phyloP scores from a whole-genome alignment of 2,329 filamentous ascomycete genomes.

The Alternaria gansuensis region DNA sequence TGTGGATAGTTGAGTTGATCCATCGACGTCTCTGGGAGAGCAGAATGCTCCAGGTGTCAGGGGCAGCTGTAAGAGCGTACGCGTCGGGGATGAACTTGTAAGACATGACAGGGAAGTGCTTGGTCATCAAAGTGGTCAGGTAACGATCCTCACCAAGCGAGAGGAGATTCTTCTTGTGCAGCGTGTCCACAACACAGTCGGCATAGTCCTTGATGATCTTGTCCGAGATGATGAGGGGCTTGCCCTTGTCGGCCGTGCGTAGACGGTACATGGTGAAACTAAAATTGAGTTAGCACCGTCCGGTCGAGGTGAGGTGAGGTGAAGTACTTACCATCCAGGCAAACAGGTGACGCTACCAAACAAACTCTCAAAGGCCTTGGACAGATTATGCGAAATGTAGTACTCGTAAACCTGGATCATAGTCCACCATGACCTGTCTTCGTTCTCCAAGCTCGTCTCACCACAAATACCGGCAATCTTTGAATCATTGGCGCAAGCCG shows the following conservation, averaged over 20 bases:
- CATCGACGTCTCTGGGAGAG: constrained; percentile 98
- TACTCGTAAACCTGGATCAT: constrained; percentile 99
- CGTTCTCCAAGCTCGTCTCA: constrained; percentile 95
- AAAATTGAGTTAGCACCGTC: constrained; percentile 27
- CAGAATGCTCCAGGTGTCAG: constrained; percentile 91
- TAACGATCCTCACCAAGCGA: constrained; percentile 97
- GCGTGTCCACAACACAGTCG: constrained; percentile 87
- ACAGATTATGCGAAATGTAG: constrained; percentile 96
- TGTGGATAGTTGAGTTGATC: constrained; percentile 99
- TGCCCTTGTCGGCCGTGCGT: constrained; percentile 90
- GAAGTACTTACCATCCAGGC: constrained; percentile 85
- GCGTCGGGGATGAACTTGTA: constrained; percentile 97
- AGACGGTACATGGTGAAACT: constrained; percentile 99
- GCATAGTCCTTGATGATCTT: constrained; percentile 87
- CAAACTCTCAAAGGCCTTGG: constrained; percentile 96
- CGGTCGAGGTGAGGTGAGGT: neutral
- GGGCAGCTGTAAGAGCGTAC: constrained; percentile 90
- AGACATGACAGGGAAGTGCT: constrained; percentile 93
- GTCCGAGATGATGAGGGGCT: constrained; percentile 92
- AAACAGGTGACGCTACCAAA: constrained; percentile 99
- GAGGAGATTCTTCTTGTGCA: constrained; percentile 93
- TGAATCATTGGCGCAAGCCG: constrained; percentile 89
- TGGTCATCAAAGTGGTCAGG: constrained; percentile 96
- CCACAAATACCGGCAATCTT: constrained; percentile 98
- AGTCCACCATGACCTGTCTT: constrained; percentile 95